Evolutionary conservation across 352 stramenopile genomes (phyloP).

Genomic region (Globisporangium megalacanthum): DNA sequence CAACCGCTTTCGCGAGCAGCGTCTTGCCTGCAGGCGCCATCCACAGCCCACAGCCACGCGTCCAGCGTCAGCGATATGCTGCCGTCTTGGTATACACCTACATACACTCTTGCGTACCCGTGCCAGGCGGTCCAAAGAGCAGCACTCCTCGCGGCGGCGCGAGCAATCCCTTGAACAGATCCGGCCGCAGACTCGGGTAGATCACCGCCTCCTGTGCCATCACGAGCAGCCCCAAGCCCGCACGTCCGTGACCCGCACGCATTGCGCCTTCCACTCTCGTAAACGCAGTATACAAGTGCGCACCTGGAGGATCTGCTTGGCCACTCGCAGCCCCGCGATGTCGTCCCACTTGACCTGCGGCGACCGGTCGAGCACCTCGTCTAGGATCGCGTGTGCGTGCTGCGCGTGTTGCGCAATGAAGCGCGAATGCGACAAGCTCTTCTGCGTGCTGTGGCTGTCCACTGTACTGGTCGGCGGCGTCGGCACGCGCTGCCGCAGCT

Average conservation of each 20-base stretch:
- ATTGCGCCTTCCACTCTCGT: background rate
- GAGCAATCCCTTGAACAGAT: conserved; percentile 78
- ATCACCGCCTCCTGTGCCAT: conserved; percentile 76
- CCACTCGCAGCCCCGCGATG: conserved; percentile 73
- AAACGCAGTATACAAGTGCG: background rate
- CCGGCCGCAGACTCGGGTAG: conserved; percentile 70
- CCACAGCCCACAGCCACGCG: background rate
- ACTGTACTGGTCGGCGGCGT: background rate
- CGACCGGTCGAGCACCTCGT: conserved; percentile 79
- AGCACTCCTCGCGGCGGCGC: conserved; percentile 66
- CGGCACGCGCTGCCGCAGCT: background rate
- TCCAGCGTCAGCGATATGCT: background rate
- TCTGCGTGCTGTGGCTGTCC: background rate
- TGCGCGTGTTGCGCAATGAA: conserved; percentile 59
- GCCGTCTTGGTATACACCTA: too few species aligned
- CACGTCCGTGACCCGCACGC: too few species aligned
- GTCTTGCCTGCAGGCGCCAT: conserved; percentile 54
- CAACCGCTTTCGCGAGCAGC: conserved; percentile 75
- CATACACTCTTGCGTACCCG: conserved; percentile 23
- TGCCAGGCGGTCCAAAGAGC: conserved; percentile 78
- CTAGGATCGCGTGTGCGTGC: conserved; percentile 70
- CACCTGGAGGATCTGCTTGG: conserved; percentile 87
- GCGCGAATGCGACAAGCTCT: conserved; percentile 10
- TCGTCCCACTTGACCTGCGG: conserved; percentile 78
- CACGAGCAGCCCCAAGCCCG: background rate